These are phyloP conservation scores for Lantana camara DNA, from an alignment of 257 asterid species.

Conservation along the genomic window DNA sequence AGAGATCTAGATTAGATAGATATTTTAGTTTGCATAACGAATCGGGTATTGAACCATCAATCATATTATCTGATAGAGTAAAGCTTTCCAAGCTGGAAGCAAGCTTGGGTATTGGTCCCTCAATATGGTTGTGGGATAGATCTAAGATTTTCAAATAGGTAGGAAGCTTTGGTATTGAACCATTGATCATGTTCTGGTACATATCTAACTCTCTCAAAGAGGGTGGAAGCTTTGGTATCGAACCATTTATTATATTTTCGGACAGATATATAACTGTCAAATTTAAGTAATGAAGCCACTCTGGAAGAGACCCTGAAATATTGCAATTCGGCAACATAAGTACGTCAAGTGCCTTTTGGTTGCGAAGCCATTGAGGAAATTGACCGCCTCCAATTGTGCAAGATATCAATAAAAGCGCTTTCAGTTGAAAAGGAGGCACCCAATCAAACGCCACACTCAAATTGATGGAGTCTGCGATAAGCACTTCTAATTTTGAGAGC, in stretches of 20 bases:
- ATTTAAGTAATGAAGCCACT: background rate
- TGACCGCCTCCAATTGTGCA: background rate
- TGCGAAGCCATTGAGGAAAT: background rate
- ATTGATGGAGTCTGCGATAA: background rate
- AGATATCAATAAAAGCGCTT: background rate
- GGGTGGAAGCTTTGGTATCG: conserved; percentile 6
- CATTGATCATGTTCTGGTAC: background rate
- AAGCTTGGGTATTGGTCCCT: conserved; percentile 3
- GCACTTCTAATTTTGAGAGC: background rate
- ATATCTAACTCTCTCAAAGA: background rate
- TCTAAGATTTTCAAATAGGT: background rate
- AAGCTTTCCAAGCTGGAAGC: background rate
- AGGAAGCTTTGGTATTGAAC: too few relatives aligned
- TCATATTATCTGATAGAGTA: background rate
- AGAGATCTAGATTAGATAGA: background rate
- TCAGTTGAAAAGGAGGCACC: conserved; percentile 16
- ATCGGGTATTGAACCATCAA: background rate
- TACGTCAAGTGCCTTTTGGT: background rate
- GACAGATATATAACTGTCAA: too few relatives aligned
- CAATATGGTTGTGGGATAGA: background rate
- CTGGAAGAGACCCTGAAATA: conserved; percentile 8
- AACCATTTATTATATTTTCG: background rate
- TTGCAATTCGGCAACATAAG: background rate
- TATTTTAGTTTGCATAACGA: background rate
- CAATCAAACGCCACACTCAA: background rate